Evolutionary conservation across 495 filamentous ascomycete genomes (phyloP).

Genomic region (Lasiosphaeriaceae sp.): DNA sequence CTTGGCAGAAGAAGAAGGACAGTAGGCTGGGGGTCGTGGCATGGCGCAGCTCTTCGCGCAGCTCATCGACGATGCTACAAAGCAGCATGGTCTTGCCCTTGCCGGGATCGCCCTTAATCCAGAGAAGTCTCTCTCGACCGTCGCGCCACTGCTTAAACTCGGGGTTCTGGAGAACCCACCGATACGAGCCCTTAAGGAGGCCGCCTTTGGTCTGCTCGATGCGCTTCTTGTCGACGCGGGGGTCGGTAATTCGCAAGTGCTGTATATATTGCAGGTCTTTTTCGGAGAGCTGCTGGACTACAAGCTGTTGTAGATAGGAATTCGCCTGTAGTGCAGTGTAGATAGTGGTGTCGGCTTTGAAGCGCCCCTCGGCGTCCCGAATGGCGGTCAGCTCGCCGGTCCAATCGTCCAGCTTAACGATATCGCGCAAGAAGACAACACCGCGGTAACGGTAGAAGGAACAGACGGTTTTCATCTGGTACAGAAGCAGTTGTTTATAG

Average conservation of each 20-base stretch:
- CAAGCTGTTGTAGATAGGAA: neutral
- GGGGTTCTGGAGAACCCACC: conserved; percentile 38
- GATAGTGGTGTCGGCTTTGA: neutral
- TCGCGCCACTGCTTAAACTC: conserved; percentile 32
- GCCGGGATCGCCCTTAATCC: conserved; percentile 49
- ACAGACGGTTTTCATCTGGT: conserved; percentile 34
- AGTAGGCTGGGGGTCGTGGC: neutral
- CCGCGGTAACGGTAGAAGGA: conserved; percentile 29
- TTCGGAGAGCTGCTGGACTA: neutral
- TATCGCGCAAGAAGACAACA: conserved; percentile 18
- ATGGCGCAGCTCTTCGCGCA: conserved; percentile 37
- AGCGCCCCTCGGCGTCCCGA: neutral
- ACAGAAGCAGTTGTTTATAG: conserved; percentile 27
- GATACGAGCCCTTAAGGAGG: conserved; percentile 37
- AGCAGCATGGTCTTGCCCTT: too few relatives aligned
- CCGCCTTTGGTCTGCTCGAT: conserved; percentile 34
- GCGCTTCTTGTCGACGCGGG: conserved; percentile 7
- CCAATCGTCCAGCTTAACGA: conserved; percentile 21
- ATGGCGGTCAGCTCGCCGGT: conserved; percentile 15
- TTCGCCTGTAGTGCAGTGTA: conserved; percentile 25
- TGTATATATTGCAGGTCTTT: neutral
- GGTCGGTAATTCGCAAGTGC: neutral
- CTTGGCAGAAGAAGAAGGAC: conserved; percentile 5
- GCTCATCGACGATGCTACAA: conserved; percentile 5
- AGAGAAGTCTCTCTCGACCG: conserved; percentile 31